Percentiles rank a stretch among this genome's conserved stretches.
Conservation (phyloP, 306 rosid species). For the Inga leiocalycina region DNA sequence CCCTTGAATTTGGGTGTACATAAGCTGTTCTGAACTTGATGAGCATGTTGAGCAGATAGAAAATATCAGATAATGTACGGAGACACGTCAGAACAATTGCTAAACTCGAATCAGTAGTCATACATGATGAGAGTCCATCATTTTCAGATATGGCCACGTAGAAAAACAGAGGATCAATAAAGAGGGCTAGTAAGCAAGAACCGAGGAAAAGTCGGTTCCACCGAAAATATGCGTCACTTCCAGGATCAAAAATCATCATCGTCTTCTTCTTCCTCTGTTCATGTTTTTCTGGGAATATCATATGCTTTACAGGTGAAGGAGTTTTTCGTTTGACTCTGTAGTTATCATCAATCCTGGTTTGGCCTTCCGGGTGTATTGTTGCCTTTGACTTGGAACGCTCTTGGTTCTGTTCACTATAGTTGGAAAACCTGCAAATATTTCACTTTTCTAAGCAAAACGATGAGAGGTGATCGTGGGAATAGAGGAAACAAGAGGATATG, state of each 20-base stretch:
- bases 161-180: slow-evolving; percentile 87
- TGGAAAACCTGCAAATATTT: slow-evolving; percentile 50
- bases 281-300: slow-evolving; percentile 53
- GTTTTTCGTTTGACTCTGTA: slow-evolving; percentile 23
- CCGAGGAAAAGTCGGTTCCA: slow-evolving; percentile 78
- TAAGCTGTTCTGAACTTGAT: slow-evolving; percentile 85
- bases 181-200: slow-evolving; percentile 71
- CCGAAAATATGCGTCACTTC: slow-evolving; percentile 65
- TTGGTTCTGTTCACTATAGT: too few relatives aligned
- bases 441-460: slow-evolving; percentile 23
- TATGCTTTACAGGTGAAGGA: slow-evolving; percentile 48
- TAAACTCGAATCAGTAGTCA: slow-evolving; percentile 68
- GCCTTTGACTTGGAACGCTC: slow-evolving; percentile 22
- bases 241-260: slow-evolving; percentile 68
- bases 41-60: slow-evolving; percentile 66
- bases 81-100: slow-evolving; percentile 75
- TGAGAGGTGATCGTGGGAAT: neutral
- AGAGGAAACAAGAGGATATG: neutral
- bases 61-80: slow-evolving; percentile 74
- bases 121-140: slow-evolving; percentile 53
- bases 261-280: slow-evolving; percentile 43
- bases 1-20: slow-evolving; percentile 76
- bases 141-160: slow-evolving; percentile 67
- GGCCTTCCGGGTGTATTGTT: slow-evolving; percentile 38
- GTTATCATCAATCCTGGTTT: slow-evolving; percentile 34